Conservation (phyloP, 2,329 filamentous ascomycete species). For the Phialemonium atrogriseum region DNA sequence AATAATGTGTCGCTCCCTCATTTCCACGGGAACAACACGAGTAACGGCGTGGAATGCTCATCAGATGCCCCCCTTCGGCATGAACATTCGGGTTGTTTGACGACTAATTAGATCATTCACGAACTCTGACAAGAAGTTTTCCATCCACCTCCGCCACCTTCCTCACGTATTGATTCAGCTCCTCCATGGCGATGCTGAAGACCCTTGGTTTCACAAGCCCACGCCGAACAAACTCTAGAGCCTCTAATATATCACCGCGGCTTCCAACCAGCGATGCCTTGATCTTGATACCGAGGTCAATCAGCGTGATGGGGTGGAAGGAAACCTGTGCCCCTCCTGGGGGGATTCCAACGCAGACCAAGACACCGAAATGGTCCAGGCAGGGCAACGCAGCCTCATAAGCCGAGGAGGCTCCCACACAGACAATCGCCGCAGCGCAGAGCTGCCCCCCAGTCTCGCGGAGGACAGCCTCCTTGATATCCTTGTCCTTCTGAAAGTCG, state of each 20-base stretch:
- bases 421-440: constrained; percentile 21
- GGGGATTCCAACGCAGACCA: constrained; percentile 30
- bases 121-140: constrained; percentile 1
- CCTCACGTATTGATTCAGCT: constrained; percentile 9
- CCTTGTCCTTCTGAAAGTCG: constrained; percentile 18
- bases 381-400: constrained; percentile 25
- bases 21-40: too few species aligned
- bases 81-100: too few species aligned
- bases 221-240: constrained; percentile 27
- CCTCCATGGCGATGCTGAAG: constrained; percentile 13
- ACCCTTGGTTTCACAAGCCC: constrained; percentile 22
- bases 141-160: constrained; percentile 1
- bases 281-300: constrained; percentile 25
- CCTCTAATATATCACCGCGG: constrained; percentile 28
- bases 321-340: constrained; percentile 15
- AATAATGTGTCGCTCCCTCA: too few species aligned
- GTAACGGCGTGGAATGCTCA: too few species aligned
- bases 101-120: too few species aligned
- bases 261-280: constrained; percentile 27
- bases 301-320: constrained; percentile 26
- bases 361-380: constrained; percentile 27
- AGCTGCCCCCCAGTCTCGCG: constrained; percentile 14
- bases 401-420: constrained; percentile 19
- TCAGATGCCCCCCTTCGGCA: too few species aligned
- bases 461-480: constrained; percentile 16